Evolutionary conservation across 148 eudicot species (phyloP), one percentile per base, ranked within the genome.

Genomic region (Persicaria tinctoria): DNA sequence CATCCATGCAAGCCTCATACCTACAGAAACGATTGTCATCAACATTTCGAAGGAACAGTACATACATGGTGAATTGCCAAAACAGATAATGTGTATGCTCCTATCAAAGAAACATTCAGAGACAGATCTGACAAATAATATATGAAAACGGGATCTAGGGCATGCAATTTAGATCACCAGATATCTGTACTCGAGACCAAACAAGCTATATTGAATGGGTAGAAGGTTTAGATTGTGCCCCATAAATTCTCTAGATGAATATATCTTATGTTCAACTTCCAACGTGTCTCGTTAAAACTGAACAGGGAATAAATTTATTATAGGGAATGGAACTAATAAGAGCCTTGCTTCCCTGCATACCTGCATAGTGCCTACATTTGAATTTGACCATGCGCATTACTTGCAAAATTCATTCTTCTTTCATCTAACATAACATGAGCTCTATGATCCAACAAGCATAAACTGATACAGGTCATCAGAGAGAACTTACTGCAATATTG

Each of bases 1-100:
- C 99, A 75, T 95, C 97, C 99, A 95, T 95, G 86, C 99, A 95
- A 80, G 97, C 93, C 75, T 92, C 97, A 76, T 95, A 95, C 88
- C 99, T 95, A 75, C 53, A 59, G 46, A 68, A 49, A 75, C 12
- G 48, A 51, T 49, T 20, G 47, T 27, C 71, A 49, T 20, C 59
- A 27, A 68, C 76, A 32, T 17, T 48, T 78, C 32, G 54, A 66
- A 55, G 60, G 57, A 72, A 64, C 57, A 41, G 48, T 14, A 14
- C 44, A 10, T 20, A 60, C 18, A 9, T 38, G 27, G 6, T 27
- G 45, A 27, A 4, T 27, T 27, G 46, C 45, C 44, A 8, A 18
- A 18, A 57, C 27, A 57, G 7, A 18, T 6, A 57, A 57, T 6
- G 20, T 1, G 3, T 60, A 60, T 14, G 11, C 14, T 23, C 23